Evolutionary conservation across 768 basidiomycete genomes (phyloP), one percentile per base, ranked within the genome.

Genomic region (Mrakia hoshinonis): DNA sequence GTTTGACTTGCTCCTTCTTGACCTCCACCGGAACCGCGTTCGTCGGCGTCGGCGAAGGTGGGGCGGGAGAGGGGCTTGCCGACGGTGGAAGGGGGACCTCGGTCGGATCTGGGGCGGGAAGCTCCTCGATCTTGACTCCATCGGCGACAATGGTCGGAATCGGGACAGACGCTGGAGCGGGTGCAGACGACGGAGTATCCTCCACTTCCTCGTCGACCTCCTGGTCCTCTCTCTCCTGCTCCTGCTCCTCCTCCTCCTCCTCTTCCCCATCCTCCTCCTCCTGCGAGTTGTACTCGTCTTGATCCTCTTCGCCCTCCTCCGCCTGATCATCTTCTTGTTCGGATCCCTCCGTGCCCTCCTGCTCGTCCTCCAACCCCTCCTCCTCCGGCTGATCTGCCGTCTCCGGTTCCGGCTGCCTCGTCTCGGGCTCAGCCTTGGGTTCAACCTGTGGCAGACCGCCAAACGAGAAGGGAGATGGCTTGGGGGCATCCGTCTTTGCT

Each of bases 121-220:
- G 47, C 22, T 66, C 64, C 46, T 66, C 64, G 48, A 66, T 66
- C 31, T 49, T 66, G 48, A 66, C 43, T n/a, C 46, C 64, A 47
- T 66, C 64, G 58, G 58, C 47, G 47, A 66, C 24, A 29, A 43
- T 66, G n/a, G 64, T 64, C 9, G 62, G 47, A 18, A 66, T 26
- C 6, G 46, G 29, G 4, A 18, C 55, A 15, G 24, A 24, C n/a
- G 55, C 55, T 15, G 43, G 15, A 6, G 6, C 15, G 6, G 43
- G 43, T 43, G 54, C 0, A 12, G 54, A 3, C 24, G 54, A 55
- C 13, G 54, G 54, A 15, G 29, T 55, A 26, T 61, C 58, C 58
- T 22, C 31, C 20, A 61, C 58, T 39, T 36, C 34, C 36, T 61
- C 36, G 34, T 36, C 58, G 31, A 36, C 22, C 34, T 61, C 18